These are phyloP conservation scores for Eucalyptus decipiens DNA, from an alignment of 345 rosid genomes.

Conservation along the genomic window DNA sequence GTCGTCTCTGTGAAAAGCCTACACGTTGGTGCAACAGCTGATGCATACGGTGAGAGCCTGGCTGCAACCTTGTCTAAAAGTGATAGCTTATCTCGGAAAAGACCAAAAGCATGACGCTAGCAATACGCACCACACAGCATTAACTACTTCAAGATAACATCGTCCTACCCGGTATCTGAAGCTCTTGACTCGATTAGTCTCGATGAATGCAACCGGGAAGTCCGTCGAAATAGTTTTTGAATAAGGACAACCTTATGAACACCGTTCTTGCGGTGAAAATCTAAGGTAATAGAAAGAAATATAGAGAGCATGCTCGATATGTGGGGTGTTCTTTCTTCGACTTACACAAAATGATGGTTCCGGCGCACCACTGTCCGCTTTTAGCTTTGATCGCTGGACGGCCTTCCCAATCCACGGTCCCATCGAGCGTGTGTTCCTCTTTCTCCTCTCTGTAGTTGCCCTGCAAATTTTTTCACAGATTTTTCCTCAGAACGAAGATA, in stretches of 20 bases:
- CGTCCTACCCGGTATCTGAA: background rate
- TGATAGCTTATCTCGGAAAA: background rate
- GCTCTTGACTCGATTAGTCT: background rate
- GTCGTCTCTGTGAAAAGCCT: background rate
- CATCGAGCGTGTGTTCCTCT: conserved; percentile 54
- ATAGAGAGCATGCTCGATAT: background rate
- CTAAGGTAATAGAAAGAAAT: background rate
- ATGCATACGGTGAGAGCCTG: background rate
- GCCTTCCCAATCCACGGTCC: conserved; percentile 66
- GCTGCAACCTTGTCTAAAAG: background rate
- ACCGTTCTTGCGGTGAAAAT: background rate
- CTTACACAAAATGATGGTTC: conserved; percentile 71
- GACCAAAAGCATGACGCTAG: background rate
- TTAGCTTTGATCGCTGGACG: conserved; percentile 47
- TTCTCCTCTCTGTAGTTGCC: conserved; percentile 26
- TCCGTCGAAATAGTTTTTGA: background rate
- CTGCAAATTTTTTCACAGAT: background rate
- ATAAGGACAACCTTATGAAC: background rate
- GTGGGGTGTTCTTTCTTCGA: background rate
- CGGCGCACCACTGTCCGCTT: conserved; percentile 82
- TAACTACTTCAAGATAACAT: background rate
- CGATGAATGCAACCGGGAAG: background rate
- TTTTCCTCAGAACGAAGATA: background rate
- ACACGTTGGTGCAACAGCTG: background rate
- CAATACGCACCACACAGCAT: background rate